These are phyloP conservation scores for Herpotrichia juniperi DNA, from an alignment of 2,329 filamentous ascomycete species.

Conservation along the genomic window DNA sequence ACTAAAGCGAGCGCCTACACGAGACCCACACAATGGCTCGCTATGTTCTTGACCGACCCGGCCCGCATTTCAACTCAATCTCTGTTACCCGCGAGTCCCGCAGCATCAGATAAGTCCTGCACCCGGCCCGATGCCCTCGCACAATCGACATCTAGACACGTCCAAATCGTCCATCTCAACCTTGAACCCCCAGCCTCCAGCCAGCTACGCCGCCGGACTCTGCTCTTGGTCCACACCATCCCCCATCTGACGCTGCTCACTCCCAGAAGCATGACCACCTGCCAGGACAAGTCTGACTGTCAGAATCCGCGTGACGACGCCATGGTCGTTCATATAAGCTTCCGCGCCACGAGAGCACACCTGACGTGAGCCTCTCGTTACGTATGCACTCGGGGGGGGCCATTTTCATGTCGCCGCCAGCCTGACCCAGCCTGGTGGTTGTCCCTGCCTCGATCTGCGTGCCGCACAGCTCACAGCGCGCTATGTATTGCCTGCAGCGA, in stretches of 20 bases:
- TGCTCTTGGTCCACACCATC: not conserved
- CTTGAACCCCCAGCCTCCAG: not conserved
- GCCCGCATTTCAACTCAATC: not conserved
- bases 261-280: not conserved
- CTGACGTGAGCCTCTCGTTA: not conserved
- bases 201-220: not conserved
- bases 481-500: too few relatives aligned
- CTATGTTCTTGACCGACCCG: not conserved
- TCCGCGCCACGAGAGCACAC: not conserved
- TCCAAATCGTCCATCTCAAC: too few relatives aligned
- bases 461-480: too few relatives aligned
- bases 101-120: not conserved
- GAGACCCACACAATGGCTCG: not conserved
- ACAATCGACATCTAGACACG: too few relatives aligned
- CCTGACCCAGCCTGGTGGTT: too few relatives aligned
- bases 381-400: too few relatives aligned
- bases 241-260: not conserved
- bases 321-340: not conserved
- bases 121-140: not conserved
- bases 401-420: too few relatives aligned
- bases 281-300: not conserved
- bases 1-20: too few relatives aligned
- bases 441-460: too few relatives aligned
- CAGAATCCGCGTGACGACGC: not conserved
- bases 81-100: not conserved